phyloP scores from a whole-genome alignment of 306 rosid species.

The Styphnolobium japonicum region DNA sequence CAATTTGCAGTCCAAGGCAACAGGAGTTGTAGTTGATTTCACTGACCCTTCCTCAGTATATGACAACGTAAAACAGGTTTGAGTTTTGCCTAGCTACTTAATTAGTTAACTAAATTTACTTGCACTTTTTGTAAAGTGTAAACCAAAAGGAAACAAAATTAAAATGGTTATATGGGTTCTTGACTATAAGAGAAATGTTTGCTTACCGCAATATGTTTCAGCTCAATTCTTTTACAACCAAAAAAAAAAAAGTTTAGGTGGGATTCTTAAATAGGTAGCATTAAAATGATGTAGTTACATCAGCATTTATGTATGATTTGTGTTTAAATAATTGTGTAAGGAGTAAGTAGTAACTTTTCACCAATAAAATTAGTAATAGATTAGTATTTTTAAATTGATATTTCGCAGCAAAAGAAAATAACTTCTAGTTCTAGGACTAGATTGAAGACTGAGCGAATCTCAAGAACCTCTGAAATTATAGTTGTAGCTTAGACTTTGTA shows the following conservation, averaged over 20 bases:
- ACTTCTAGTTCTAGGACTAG: not conserved
- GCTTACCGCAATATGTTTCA: not conserved
- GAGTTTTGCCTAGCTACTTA: not conserved
- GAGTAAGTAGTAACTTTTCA: not conserved
- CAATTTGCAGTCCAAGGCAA: constrained; percentile 62
- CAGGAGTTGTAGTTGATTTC: constrained; percentile 84
- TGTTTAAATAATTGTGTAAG: no score
- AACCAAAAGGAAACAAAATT: not conserved
- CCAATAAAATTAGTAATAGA: not conserved
- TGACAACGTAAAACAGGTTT: constrained; percentile 95
- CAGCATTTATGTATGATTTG: no score
- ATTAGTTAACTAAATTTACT: not conserved
- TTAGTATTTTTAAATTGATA: not conserved
- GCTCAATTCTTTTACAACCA: no score
- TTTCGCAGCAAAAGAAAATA: not conserved
- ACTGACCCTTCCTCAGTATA: constrained; percentile 82
- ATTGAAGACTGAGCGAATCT: not conserved
- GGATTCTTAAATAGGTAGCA: not conserved
- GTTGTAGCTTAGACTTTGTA: not conserved
- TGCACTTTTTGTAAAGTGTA: not conserved
- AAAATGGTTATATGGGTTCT: not conserved
- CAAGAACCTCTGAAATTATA: not conserved
- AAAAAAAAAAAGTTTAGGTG: not conserved
- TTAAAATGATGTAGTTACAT: not conserved
- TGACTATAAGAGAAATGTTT: not conserved